Evolutionary conservation across 2,329 filamentous ascomycete genomes (phyloP).

Genomic region (Calonectria honghensis): DNA sequence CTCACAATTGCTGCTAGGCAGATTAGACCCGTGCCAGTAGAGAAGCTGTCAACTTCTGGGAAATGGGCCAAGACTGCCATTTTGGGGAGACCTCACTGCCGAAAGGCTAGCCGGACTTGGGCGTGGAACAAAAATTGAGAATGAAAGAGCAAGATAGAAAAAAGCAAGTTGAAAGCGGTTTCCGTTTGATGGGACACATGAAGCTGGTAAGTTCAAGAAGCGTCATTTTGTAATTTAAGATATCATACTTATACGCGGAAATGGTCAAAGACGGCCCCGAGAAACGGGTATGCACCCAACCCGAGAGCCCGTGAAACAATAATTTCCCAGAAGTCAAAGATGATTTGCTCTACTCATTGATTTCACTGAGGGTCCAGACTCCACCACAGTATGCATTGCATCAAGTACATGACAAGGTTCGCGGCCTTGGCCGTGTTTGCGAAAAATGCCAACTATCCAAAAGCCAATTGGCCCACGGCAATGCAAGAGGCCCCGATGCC

Average conservation of each 20-base stretch:
- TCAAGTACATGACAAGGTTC: not conserved
- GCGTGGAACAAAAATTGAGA: not conserved
- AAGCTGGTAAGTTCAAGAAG: not conserved
- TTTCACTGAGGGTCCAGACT: not conserved
- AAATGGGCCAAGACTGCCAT: not conserved
- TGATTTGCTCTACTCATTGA: not conserved
- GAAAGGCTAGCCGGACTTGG: not conserved
- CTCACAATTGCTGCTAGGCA: not conserved
- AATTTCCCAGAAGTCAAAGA: not conserved
- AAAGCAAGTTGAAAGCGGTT: not conserved
- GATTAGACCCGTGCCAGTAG: not conserved
- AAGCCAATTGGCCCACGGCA: not conserved
- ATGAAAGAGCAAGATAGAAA: too few species aligned
- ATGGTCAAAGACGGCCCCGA: not conserved
- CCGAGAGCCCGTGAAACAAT: slow-evolving; percentile 9
- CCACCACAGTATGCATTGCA: not conserved
- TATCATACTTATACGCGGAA: not conserved
- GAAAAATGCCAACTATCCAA: not conserved
- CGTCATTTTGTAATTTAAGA: not conserved
- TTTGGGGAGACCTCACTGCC: not conserved
- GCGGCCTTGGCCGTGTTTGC: not conserved
- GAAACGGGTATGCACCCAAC: not conserved
- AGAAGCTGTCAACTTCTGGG: not conserved
- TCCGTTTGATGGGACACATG: not conserved
- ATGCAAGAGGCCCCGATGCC: not conserved